Conservation (phyloP, 2,329 filamentous ascomycete genomes). For the Fusarium sp. region DNA sequence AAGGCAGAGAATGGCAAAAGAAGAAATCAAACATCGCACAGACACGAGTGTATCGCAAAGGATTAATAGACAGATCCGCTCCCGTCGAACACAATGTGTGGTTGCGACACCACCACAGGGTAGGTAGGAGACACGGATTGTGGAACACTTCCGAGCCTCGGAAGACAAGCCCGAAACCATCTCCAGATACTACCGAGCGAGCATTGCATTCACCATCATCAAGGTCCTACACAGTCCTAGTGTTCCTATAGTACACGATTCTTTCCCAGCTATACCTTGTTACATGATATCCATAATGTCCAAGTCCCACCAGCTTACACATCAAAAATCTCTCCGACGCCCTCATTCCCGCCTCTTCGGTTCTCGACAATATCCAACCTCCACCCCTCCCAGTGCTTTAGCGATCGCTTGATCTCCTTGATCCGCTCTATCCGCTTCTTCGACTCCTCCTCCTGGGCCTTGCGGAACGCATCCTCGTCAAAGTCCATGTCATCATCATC, state of each 20-base stretch:
- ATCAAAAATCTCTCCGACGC: constrained; percentile 73
- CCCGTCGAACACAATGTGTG: background rate
- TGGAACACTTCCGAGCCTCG: background rate
- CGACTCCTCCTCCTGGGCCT: constrained; percentile 70
- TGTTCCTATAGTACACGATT: constrained; percentile 23
- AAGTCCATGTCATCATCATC: constrained; percentile 71
- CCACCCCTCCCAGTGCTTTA: constrained; percentile 77
- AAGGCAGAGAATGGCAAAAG: background rate
- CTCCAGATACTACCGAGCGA: background rate
- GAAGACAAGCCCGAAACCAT: background rate
- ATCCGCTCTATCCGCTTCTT: constrained; percentile 70
- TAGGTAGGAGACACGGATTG: constrained; percentile 9
- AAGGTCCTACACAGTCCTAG: background rate
- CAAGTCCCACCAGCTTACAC: constrained; percentile 51
- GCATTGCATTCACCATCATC: constrained; percentile 1
- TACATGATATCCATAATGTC: background rate
- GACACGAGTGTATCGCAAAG: background rate
- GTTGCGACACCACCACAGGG: background rate
- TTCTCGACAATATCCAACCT: constrained; percentile 72
- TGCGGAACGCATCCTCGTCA: constrained; percentile 73
- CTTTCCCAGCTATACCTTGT: background rate
- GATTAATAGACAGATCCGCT: background rate
- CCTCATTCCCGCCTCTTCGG: constrained; percentile 66
- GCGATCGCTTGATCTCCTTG: constrained; percentile 70
- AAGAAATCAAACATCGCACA: background rate